These are phyloP conservation scores for Cladorrhinum sp. DNA, from an alignment of 2,329 filamentous ascomycete genomes.

Conservation along the genomic window DNA sequence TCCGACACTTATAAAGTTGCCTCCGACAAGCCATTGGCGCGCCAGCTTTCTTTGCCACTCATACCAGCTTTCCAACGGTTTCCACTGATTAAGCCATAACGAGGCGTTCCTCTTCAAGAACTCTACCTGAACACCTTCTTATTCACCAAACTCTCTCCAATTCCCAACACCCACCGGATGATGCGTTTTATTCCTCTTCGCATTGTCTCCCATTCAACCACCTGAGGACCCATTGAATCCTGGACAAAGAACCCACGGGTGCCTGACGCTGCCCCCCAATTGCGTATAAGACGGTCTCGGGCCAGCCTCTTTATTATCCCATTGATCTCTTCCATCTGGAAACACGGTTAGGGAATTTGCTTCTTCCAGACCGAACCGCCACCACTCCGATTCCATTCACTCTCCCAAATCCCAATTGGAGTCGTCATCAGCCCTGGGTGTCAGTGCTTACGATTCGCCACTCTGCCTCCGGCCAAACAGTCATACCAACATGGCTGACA, in stretches of 20 bases:
- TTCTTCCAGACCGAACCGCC: neutral
- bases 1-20: neutral
- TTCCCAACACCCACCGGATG: neutral
- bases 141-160: neutral
- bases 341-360: neutral
- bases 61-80: constrained; percentile 21
- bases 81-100: constrained; percentile 21
- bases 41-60: constrained; percentile 17
- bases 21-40: neutral
- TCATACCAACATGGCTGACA: constrained; percentile 25
- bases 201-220: constrained; percentile 22
- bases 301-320: constrained; percentile 1
- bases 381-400: neutral
- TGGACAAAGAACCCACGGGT: constrained; percentile 6
- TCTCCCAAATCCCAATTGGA: neutral
- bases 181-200: constrained; percentile 3
- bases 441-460: constrained; percentile 23
- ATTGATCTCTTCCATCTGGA: neutral
- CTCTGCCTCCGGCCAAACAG: constrained; percentile 15
- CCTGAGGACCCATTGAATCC: constrained; percentile 13
- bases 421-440: constrained; percentile 18
- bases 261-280: constrained; percentile 4
- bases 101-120: constrained; percentile 13
- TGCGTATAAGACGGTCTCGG: constrained; percentile 10
- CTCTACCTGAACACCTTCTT: neutral